phyloP scores from a whole-genome alignment of 2,329 filamentous ascomycete species.

The Fusarium foetens region DNA sequence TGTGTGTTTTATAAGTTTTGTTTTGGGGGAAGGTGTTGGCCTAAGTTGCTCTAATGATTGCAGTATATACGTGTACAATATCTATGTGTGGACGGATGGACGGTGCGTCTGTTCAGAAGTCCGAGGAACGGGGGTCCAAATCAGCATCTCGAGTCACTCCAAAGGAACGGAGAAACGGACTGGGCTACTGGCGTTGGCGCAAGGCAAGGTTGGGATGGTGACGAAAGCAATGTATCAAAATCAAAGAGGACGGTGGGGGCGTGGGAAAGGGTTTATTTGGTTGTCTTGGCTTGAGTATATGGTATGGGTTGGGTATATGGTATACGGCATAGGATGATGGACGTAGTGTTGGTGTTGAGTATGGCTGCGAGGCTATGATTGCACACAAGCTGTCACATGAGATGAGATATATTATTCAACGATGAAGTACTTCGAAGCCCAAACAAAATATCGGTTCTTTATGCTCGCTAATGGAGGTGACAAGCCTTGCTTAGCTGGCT shows the following conservation, averaged over 20 bases:
- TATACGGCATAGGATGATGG: constrained; percentile 28
- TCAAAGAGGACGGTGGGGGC: constrained; percentile 34
- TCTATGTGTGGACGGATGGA: constrained; percentile 19
- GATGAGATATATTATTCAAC: constrained; percentile 31
- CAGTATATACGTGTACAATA: constrained; percentile 46
- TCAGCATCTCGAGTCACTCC: constrained; percentile 22
- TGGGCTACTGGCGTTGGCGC: constrained; percentile 43
- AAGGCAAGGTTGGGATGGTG: constrained; percentile 36
- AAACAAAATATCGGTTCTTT: not conserved
- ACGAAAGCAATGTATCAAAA: constrained; percentile 44
- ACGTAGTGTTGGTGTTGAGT: constrained; percentile 14
- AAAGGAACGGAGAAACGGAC: constrained; percentile 21
- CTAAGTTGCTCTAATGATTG: constrained; percentile 22
- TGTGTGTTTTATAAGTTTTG: constrained; percentile 18
- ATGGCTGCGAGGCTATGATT: constrained; percentile 25
- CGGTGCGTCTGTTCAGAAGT: not conserved
- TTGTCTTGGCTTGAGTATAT: constrained; percentile 40
- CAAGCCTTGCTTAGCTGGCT: not conserved
- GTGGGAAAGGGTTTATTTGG: constrained; percentile 33
- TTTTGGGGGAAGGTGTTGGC: constrained; percentile 19
- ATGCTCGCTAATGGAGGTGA: not conserved
- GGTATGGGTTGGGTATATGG: constrained; percentile 40
- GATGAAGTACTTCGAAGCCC: constrained; percentile 25
- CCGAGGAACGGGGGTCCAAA: constrained; percentile 2
- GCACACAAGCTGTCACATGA: constrained; percentile 19